Percentiles rank a stretch among this genome's conserved stretches.
These are phyloP conservation scores for Zalerion maritima DNA, from an alignment of 495 filamentous ascomycete species.

Conservation along the genomic window DNA sequence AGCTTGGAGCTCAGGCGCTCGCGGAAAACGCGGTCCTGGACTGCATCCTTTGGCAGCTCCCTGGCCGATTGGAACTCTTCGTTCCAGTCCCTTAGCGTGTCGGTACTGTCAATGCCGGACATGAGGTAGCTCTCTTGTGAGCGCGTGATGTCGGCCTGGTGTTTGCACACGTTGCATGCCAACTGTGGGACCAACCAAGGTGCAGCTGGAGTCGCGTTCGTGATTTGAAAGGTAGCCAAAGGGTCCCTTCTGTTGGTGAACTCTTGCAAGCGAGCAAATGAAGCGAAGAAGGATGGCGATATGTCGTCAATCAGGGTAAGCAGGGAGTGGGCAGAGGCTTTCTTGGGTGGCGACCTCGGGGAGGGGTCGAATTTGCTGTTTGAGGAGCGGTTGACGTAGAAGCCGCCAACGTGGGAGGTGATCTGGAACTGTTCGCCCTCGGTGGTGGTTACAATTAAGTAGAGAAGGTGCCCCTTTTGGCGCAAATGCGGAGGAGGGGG, in stretches of 20 bases:
- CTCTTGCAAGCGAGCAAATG: constrained; percentile 64
- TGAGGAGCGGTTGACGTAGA: constrained; percentile 88
- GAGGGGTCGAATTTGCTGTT: constrained; percentile 86
- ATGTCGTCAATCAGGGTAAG: constrained; percentile 61
- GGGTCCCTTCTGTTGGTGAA: constrained; percentile 72
- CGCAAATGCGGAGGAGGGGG: constrained; percentile 82
- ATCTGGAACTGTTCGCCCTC: constrained; percentile 91
- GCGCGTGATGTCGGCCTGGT: constrained; percentile 71
- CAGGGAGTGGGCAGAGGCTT: constrained; percentile 66
- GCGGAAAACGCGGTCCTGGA: constrained; percentile 92
- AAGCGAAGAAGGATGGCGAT: constrained; percentile 64
- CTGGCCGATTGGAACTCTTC: constrained; percentile 96
- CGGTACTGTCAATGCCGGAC: constrained; percentile 77
- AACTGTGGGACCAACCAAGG: constrained; percentile 78
- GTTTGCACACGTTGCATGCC: constrained; percentile 45
- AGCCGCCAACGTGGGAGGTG: constrained; percentile 83
- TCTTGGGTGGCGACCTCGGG: constrained; percentile 55
- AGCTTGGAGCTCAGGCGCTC: constrained; percentile 89
- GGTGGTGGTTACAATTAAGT: constrained; percentile 72
- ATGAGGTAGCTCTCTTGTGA: constrained; percentile 89
- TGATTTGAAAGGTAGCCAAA: constrained; percentile 82
- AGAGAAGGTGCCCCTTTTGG: constrained; percentile 85
- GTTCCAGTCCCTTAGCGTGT: constrained; percentile 95
- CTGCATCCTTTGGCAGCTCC: constrained; percentile 80
- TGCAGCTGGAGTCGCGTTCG: constrained; percentile 78